phyloP scores from a whole-genome alignment of 805 yeast species.

The Torulaspora delbrueckii region DNA sequence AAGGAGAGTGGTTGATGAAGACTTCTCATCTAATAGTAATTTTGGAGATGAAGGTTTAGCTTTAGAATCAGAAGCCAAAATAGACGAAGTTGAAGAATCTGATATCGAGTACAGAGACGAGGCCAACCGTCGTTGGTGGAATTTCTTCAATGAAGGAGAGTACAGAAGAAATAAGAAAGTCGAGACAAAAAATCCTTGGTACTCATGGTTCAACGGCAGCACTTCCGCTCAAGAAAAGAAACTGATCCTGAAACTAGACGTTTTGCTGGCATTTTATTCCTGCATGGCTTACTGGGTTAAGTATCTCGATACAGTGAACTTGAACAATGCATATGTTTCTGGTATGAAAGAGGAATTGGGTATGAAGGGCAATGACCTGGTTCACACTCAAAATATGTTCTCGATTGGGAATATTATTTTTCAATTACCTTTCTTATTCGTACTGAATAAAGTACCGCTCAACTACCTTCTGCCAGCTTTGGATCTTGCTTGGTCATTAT shows the following conservation, averaged over 20 bases:
- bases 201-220: slow-evolving; percentile 49
- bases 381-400: slow-evolving; percentile 54
- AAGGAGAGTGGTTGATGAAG: slow-evolving; percentile 26
- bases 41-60: neutral
- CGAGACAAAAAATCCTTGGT: slow-evolving; percentile 40
- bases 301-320: slow-evolving; percentile 54
- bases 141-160: slow-evolving; percentile 58
- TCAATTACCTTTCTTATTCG: slow-evolving; percentile 58
- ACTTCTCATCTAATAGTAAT: neutral
- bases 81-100: slow-evolving; percentile 2
- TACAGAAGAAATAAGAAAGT: slow-evolving; percentile 42
- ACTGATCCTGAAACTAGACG: slow-evolving; percentile 46
- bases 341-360: slow-evolving; percentile 55
- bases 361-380: slow-evolving; percentile 58
- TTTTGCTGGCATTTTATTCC: slow-evolving; percentile 48
- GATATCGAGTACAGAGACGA: slow-evolving; percentile 47
- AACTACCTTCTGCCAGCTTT: slow-evolving; percentile 43
- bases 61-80: neutral
- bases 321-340: slow-evolving; percentile 61
- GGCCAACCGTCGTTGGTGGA: slow-evolving; percentile 50
- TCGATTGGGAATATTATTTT: slow-evolving; percentile 55
- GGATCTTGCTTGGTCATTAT: slow-evolving; percentile 58
- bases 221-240: slow-evolving; percentile 43
- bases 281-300: slow-evolving; percentile 65
- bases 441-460: slow-evolving; percentile 50